phyloP scores from a whole-genome alignment of 2,329 filamentous ascomycete species.

The Aspergillus spinulosporus region DNA sequence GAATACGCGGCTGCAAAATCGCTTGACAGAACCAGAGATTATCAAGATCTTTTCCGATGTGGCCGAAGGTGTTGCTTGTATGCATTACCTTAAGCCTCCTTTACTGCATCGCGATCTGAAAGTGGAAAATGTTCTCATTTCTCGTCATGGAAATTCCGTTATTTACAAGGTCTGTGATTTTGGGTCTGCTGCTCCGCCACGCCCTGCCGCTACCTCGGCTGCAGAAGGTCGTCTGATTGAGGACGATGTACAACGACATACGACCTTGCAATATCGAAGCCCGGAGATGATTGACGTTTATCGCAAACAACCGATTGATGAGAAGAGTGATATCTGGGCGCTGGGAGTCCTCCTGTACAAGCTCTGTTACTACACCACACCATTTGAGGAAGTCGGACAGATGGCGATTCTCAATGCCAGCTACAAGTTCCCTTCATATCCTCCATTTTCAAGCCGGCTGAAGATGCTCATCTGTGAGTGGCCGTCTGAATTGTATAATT shows the following conservation, averaged over 20 bases:
- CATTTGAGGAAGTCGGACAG: slow-evolving; percentile 96
- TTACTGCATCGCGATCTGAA: slow-evolving; percentile 93
- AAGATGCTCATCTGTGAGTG: slow-evolving; percentile 82
- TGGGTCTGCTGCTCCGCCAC: slow-evolving; percentile 82
- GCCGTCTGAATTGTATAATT: slow-evolving; percentile 1
- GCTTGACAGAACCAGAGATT: slow-evolving; percentile 95
- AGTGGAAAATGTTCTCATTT: slow-evolving; percentile 96
- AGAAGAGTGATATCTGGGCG: slow-evolving; percentile 99
- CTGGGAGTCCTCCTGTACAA: slow-evolving; percentile 95
- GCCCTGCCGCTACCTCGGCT: slow-evolving; percentile 80
- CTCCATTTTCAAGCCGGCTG: slow-evolving; percentile 82
- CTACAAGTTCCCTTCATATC: slow-evolving; percentile 87
- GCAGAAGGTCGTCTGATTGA: slow-evolving; percentile 90
- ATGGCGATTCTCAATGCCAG: slow-evolving; percentile 95
- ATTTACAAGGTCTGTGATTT: slow-evolving; percentile 98
- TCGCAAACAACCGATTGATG: slow-evolving; percentile 91
- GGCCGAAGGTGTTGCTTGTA: slow-evolving; percentile 92
- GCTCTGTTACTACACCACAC: slow-evolving; percentile 97
- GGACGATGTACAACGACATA: slow-evolving; percentile 95
- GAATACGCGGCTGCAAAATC: slow-evolving; percentile 96
- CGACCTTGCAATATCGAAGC: slow-evolving; percentile 94
- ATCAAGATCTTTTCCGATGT: slow-evolving; percentile 95
- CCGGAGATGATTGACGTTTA: slow-evolving; percentile 99
- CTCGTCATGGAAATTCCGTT: slow-evolving; percentile 62
- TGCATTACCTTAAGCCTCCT: slow-evolving; percentile 97